Evolutionary conservation across 2,329 filamentous ascomycete species (phyloP).

Genomic region (Penicillium sp.): DNA sequence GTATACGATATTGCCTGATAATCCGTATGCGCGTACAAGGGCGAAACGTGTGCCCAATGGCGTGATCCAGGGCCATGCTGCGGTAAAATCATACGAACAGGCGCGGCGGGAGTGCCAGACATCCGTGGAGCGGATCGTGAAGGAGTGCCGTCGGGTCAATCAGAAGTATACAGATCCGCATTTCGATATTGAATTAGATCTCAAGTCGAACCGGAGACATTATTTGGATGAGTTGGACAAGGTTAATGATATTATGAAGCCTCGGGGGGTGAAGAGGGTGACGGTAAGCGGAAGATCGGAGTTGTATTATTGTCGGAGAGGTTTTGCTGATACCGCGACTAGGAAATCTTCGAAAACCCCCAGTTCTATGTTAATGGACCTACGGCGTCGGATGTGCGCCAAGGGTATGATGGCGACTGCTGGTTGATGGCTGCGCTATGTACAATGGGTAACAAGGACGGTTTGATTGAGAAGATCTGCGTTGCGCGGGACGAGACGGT

Average conservation of each 20-base stretch:
- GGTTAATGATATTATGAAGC: slow-evolving; percentile 50
- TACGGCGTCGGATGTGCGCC: slow-evolving; percentile 75
- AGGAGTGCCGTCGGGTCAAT: slow-evolving; percentile 73
- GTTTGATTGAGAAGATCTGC: slow-evolving; percentile 72
- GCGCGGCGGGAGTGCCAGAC: slow-evolving; percentile 69
- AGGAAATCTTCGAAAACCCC: slow-evolving; percentile 78
- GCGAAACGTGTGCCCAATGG: slow-evolving; percentile 60
- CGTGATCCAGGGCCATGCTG: slow-evolving; percentile 58
- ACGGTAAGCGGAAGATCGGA: slow-evolving; percentile 43
- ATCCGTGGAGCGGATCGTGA: slow-evolving; percentile 61
- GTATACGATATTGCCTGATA: slow-evolving; percentile 70
- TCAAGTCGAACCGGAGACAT: slow-evolving; percentile 61
- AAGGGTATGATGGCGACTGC: slow-evolving; percentile 79
- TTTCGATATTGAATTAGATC: slow-evolving; percentile 80
- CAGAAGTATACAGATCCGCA: slow-evolving; percentile 85
- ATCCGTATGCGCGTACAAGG: slow-evolving; percentile 65
- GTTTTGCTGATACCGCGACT: neutral
- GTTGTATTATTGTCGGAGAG: neutral
- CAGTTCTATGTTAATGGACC: slow-evolving; percentile 78
- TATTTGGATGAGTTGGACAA: slow-evolving; percentile 55
- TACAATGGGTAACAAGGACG: slow-evolving; percentile 73
- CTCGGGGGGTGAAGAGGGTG: slow-evolving; percentile 76
- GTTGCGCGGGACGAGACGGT: slow-evolving; percentile 72
- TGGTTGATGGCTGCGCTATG: slow-evolving; percentile 84
- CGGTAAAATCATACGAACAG: slow-evolving; percentile 71